Conservation (phyloP, 2,329 filamentous ascomycete genomes). For the Dactylonectria estremocensis region DNA sequence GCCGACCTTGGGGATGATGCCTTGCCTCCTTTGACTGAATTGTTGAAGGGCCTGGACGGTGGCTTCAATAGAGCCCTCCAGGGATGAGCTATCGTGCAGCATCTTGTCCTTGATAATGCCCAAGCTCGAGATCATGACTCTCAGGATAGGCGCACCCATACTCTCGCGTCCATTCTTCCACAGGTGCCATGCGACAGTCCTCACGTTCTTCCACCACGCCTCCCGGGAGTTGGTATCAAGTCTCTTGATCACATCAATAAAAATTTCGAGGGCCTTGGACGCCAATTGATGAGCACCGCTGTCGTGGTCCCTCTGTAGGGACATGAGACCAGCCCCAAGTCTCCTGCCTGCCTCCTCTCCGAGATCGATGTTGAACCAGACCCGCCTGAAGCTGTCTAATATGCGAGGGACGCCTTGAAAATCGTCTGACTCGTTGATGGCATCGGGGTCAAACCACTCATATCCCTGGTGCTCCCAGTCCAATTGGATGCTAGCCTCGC, state of each 20-base stretch:
- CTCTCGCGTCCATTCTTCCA: constrained; percentile 77
- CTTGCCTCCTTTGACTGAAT: constrained; percentile 40
- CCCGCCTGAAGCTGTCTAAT: constrained; percentile 69
- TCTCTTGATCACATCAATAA: constrained; percentile 62
- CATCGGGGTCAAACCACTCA: constrained; percentile 69
- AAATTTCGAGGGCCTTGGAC: constrained; percentile 63
- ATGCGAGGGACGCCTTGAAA: constrained; percentile 71
- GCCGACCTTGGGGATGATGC: constrained; percentile 52
- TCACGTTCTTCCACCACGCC: constrained; percentile 69
- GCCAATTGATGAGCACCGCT: constrained; percentile 74
- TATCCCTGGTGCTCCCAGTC: constrained; percentile 76
- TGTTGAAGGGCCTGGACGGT: constrained; percentile 40
- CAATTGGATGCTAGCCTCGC: constrained; percentile 64
- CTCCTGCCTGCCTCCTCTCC: constrained; percentile 60
- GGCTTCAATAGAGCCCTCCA: constrained; percentile 28
- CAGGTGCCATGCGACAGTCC: constrained; percentile 74
- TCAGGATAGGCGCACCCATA: constrained; percentile 74
- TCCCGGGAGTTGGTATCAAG: constrained; percentile 50
- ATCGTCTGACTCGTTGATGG: constrained; percentile 61
- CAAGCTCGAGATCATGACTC: constrained; percentile 64
- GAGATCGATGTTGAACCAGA: constrained; percentile 71
- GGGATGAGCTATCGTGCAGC: constrained; percentile 19
- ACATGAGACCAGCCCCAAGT: constrained; percentile 63
- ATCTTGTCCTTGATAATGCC: constrained; percentile 54
- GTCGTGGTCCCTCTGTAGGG: constrained; percentile 69